Evolutionary conservation across 805 yeast genomes (phyloP), one percentile per base, ranked within the genome.

Genomic region (Metschnikowia vanudenii): DNA sequence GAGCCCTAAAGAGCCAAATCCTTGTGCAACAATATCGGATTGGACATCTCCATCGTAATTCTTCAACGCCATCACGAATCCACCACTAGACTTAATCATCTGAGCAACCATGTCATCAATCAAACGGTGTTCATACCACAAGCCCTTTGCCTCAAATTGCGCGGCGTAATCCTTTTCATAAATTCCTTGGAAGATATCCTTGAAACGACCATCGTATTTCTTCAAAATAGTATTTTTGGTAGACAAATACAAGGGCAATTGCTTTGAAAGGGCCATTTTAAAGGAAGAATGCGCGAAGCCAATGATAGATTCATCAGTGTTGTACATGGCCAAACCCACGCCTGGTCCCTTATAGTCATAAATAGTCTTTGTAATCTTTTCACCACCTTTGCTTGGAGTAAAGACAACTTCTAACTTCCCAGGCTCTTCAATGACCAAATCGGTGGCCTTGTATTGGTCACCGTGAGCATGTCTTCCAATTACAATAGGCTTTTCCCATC

Each of bases 91-190:
- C 75, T 92, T 92, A 67, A 92, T 75, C 97, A 92, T 91, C 75
- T 92, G 97, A 18, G 98, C 98, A 41, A 92, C 98, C 98, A 92
- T 92, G 67, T 92, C 98, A 70, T 92, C 98, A 57, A 92, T 92
- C 58, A 92, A 76, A 60, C 98, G 82, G 74, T 92, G 98, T 73
- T 92, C 97, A 69, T 87, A 91, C 96, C 96, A 90, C 67, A 91
- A 86, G n/a, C 90, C 94, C 37, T 70, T 68, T 46, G 74, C 74
- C 65, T 89, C 96, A 69, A 91, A 91, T 61, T 81, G 70, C 22
- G 68, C 52, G 67, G 83, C 81, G 75, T 86, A 91, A 57, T 80
- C 79, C 39, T 69, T 56, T 43, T 80, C 95, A 68, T 85, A 92
- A 58, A 92, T 71, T 36, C 71, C 79, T 74, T 89, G 91, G 76